Base-by-base conservation (phyloP, 225 moss, liverwort and hornwort species). In the Marchantia polymorpha region DNA sequence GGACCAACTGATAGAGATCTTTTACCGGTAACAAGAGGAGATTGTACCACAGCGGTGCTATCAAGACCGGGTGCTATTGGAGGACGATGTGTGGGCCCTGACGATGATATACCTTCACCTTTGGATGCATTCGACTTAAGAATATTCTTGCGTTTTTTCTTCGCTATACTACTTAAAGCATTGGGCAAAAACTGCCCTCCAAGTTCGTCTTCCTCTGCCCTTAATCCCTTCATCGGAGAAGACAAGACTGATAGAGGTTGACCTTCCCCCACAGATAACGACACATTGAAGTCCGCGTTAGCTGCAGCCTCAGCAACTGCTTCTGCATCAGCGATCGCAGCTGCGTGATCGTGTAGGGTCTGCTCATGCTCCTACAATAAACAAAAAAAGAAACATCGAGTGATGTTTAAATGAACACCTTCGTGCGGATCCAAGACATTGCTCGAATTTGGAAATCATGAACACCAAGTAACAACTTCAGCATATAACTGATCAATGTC, bases 131-230 rank as follows among this genome's bases (percentile, higher is more conserved):
- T 86, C 25, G 84, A 88, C 87, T 95, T 95, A 17, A 87, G 54
- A 63, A 91, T 83, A 69, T 88, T 93, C 87, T 92, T 93, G 13
- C 93, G 88, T 56, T 95, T 92, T 77, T 95, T 95, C 77, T 92
- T 93, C 17, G 93, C 87, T 79, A 92, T 92, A 48, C 77, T 84
- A 73, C 89, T 78, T 78, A 79, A 53, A 52, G 85, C 83, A 76
- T 88, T 85, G 22, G 82, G 77, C 73, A 86, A 71, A 55, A 83
- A 91, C 51, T 87, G 86, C 65, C 81, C 77, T 78, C 90, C 87
- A 54, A 88, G 81, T 48, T 95, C 88, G 51, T 87, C 88, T 64
- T 86, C 88, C 74, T 88, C 88, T 78, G 75, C 86, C 69, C 80
- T 80, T 22, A 78, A 14, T 19, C 73, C 86, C 77, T 82, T 84